Evolutionary conservation across 2,329 filamentous ascomycete species (phyloP), one percentile per base, ranked within the genome.

Genomic region (Intubia oerlemansii): DNA sequence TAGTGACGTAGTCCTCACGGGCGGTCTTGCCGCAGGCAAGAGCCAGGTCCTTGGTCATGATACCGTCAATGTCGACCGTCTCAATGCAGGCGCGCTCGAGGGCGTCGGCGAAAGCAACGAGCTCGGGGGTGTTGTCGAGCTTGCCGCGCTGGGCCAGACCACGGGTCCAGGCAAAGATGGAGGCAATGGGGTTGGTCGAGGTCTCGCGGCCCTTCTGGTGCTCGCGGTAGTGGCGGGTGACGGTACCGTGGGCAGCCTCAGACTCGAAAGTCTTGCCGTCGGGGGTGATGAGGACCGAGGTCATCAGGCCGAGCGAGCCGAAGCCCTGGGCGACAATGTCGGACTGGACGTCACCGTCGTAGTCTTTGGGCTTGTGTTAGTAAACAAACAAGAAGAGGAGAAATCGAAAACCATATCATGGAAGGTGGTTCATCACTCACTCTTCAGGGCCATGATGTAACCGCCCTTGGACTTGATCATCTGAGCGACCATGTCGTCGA

Each of bases 1-100:
- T 95, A 30, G 82, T 93, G 41, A 91, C 88, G 56, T 84, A 95
- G 47, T 80, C 74, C 43, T 68, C 68, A 40, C 79, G 68, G 36
- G 67, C 74, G 44, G 75, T 82, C 64, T 84, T 84, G 44, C 88
- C 88, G 50, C 79, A 88, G 27, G 84, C 78, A 34, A 95, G 67
- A n/a, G 88, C 88, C 43, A 98, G 57, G 54, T 98, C 88, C 71
- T 98, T 98, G 52, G 88, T 98, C 88, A 95, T 98, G 59, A 95
- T 77, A 37, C 79, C 79, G 48, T 95, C 85, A 34, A 78, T 53
- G 50, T 95, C 79, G 41, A 98, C 88, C 16, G 85, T 85, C 52
- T 95, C 82, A 34, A 93, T 63, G 52, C 88, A 93, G 21, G 88
- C 88, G 53, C 78, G 65, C 66, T 98, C 88, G 31, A 98, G 67